Evolutionary conservation across 306 rosid genomes (phyloP), one percentile per base, ranked within the genome.

Genomic region (Quercus berberidifolia): DNA sequence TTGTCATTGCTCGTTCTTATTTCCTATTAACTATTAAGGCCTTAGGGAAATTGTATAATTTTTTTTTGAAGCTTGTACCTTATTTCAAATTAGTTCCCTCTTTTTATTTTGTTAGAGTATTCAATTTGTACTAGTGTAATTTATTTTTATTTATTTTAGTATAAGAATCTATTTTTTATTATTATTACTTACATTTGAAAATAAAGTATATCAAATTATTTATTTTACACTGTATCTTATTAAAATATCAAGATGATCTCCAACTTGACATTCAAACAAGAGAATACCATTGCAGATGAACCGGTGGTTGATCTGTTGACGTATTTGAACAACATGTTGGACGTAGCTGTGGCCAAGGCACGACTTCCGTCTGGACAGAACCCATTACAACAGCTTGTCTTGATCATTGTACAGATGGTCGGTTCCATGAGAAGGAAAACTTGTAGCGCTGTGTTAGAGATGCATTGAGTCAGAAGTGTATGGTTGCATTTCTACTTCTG

Each of bases 361-460:
- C 87, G 99, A 35, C 95, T 92, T 74, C 95, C 97, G 19, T 91
- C 99, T 6, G 97, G 97, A 49, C 85, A 51, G 78, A 94, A 88
- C 75, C 92, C 93, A 6, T 74, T 94, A 28, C 91, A 94, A 82
- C 99, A 94, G 84, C 92, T 92, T 74, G 97, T 91, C 78, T 88
- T 94, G 78, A 86, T 92, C 62, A 91, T 94, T 76, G 91, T 92
- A 20, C 92, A 25, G 99, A 94, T 85, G 99, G 97, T 59, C 88
- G 89, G 10, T 86, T 95, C 59, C 88, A 81, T 59, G 97, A 92
- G 74, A 90, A 89, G 97, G 91, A 90, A 51, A 86, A 82, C 5
- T 78, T 94, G 80, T 21, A 21, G 23, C 23, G 23, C 23, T 25
- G 26, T 25, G 1, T 25, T 25, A 25, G 26, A 25, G 26, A 25